Evolutionary conservation across 2,329 filamentous ascomycete species (phyloP), one percentile per base, ranked within the genome.

Genomic region (Aspergillus latus): DNA sequence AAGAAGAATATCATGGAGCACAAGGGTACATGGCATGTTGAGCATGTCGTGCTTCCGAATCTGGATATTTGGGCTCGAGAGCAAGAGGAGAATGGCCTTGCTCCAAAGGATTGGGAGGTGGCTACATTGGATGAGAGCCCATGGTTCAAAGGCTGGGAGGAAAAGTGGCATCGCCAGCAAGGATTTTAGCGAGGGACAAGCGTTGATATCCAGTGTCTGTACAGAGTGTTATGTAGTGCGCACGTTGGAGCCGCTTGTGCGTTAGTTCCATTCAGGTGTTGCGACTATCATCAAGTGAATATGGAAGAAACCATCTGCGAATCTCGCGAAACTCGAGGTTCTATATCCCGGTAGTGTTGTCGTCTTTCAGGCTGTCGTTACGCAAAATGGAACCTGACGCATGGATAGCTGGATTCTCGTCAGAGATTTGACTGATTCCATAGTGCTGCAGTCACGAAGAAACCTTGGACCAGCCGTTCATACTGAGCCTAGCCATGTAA

Each of bases 11-110:
- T 93, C 9, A 86, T 92, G 85, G 81, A 87, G 63, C 94, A 94
- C 67, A 95, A 95, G 76, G 84, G 81, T n/a, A 88, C 87, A 0
- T 90, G 87, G 85, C 88, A 92, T 72, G 85, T 88, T 1, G 86
- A 92, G 69, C 87, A 91, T 72, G 81, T 91, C 0, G 83, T 85
- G 0, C 76, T 90, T 48, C 88, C 88, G 0, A 79, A 80, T 0
- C 66, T 94, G 59, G 81, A 85, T 64, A 68, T 76, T 60, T 94
- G 83, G 76, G 83, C 82, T 42, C 75, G 72, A 45, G 87, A 89
- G 71, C 90, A 96, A 74, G 74, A 84, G 8, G 80, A 83, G 47
- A 80, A 76, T 8, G 87, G 88, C 0, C 30, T 87, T 55, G 77
- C 89, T 4, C 77, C 81, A 50, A 73, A 75, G 57, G 79, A 80